phyloP scores from a whole-genome alignment of 139 green algal genomes.

The Micractinium sp. region DNA sequence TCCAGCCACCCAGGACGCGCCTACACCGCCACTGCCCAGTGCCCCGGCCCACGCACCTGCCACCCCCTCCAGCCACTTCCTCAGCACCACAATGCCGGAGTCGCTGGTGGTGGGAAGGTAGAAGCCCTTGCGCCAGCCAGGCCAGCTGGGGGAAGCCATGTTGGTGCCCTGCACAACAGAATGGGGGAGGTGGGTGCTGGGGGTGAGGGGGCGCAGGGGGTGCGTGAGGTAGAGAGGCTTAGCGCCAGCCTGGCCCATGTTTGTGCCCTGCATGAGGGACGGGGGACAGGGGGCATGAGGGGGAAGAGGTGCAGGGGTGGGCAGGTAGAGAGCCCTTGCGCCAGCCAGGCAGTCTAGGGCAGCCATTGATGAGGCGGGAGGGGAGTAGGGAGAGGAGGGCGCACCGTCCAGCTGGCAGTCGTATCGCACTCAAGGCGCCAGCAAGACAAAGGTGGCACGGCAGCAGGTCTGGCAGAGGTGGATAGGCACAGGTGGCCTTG shows the following conservation, averaged over 20 bases:
- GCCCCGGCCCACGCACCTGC: background rate
- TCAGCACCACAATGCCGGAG: background rate
- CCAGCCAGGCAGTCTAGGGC: background rate
- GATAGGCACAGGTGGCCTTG: no score
- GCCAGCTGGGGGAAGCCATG: conserved; percentile 9
- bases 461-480: no score
- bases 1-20: no score
- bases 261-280: background rate
- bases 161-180: background rate
- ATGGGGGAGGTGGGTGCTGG: background rate
- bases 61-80: conserved; percentile 7
- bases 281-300: no score
- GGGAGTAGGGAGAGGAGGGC: no score
- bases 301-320: background rate
- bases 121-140: conserved; percentile 26
- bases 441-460: no score
- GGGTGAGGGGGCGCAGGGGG: background rate
- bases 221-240: conserved; percentile 21
- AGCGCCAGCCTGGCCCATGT: conserved; percentile 27
- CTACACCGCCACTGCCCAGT: background rate
- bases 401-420: no score
- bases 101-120: conserved; percentile 23
- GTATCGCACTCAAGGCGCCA: no score
- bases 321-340: conserved; percentile 30
- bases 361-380: no score